Evolutionary conservation across 139 green algal species (phyloP).

Genomic region (Diplosphaera chodatii): DNA sequence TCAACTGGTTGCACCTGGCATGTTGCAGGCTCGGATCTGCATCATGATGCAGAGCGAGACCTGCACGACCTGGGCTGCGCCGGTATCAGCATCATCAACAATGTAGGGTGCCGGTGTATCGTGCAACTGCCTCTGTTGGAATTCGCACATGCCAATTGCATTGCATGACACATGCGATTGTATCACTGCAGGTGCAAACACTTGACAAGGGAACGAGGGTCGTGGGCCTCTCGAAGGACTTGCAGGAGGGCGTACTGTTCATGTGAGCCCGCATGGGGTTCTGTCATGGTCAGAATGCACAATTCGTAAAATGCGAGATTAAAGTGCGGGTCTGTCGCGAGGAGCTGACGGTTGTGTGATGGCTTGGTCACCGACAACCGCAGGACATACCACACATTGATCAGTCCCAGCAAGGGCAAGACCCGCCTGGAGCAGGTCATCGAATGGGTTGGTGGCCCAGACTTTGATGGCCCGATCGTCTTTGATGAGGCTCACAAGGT

Average conservation of each 20-base stretch:
- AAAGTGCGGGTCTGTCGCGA: not conserved
- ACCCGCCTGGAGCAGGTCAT: conserved; percentile 63
- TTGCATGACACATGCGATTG: too few relatives aligned
- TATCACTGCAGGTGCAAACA: conserved; percentile 39
- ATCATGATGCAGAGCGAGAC: conserved; percentile 66
- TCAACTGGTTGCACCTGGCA: too few relatives aligned
- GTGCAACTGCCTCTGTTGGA: too few relatives aligned
- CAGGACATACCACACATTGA: conserved; percentile 79
- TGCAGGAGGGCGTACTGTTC: conserved; percentile 77
- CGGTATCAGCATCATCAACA: conserved; percentile 66
- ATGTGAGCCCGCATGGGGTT: too few relatives aligned
- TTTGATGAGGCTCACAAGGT: conserved; percentile 69
- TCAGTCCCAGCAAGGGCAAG: conserved; percentile 17
- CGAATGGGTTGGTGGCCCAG: conserved; percentile 57
- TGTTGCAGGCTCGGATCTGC: conserved; percentile 32
- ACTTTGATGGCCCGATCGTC: conserved; percentile 65
- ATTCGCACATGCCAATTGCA: too few relatives aligned
- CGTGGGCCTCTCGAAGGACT: conserved; percentile 61
- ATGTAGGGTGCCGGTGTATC: conserved; percentile 12
- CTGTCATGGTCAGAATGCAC: too few relatives aligned
- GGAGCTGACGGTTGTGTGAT: not conserved
- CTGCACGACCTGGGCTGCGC: conserved; percentile 47
- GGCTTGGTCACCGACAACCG: not conserved
- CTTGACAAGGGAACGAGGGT: conserved; percentile 62
- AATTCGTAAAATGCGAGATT: too few relatives aligned